These are phyloP conservation scores for Parastagonospora nodorum DNA, from an alignment of 2,329 filamentous ascomycete genomes.

Conservation along the genomic window DNA sequence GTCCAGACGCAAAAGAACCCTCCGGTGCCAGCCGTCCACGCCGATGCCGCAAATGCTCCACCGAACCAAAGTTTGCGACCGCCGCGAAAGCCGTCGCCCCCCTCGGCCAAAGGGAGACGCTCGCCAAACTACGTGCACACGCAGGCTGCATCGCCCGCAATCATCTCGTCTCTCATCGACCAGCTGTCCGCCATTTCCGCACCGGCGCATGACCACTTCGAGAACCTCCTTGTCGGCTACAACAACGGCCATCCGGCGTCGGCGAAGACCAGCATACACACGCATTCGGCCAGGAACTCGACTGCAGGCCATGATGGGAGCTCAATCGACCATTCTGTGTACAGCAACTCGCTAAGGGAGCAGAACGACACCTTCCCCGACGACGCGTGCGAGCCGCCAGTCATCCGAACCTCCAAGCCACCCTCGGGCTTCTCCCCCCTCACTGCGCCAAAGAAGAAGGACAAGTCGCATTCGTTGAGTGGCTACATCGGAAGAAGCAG, in stretches of 20 bases:
- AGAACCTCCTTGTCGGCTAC: constrained; percentile 52
- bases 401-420: constrained; percentile 80
- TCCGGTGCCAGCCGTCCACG: constrained; percentile 22
- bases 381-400: constrained; percentile 67
- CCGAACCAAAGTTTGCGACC: constrained; percentile 28
- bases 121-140: constrained; percentile 44
- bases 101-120: constrained; percentile 31
- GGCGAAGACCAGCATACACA: constrained; percentile 23
- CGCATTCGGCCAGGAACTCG: constrained; percentile 29
- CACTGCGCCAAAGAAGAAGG: constrained; percentile 61
- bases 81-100: constrained; percentile 34
- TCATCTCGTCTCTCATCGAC: constrained; percentile 69
- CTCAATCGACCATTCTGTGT: constrained; percentile 75
- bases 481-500: constrained; percentile 59
- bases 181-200: constrained; percentile 65
- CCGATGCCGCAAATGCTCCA: constrained; percentile 18
- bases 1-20: constrained; percentile 22
- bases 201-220: constrained; percentile 72
- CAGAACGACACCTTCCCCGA: constrained; percentile 57
- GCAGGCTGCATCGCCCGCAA: constrained; percentile 63
- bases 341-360: constrained; percentile 58
- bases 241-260: constrained; percentile 39
- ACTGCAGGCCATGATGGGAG: constrained; percentile 51
- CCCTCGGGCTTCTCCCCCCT: constrained; percentile 75
- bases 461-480: constrained; percentile 56